Conservation (phyloP, 2,329 filamentous ascomycete species). For the Fusarium anguioides region DNA sequence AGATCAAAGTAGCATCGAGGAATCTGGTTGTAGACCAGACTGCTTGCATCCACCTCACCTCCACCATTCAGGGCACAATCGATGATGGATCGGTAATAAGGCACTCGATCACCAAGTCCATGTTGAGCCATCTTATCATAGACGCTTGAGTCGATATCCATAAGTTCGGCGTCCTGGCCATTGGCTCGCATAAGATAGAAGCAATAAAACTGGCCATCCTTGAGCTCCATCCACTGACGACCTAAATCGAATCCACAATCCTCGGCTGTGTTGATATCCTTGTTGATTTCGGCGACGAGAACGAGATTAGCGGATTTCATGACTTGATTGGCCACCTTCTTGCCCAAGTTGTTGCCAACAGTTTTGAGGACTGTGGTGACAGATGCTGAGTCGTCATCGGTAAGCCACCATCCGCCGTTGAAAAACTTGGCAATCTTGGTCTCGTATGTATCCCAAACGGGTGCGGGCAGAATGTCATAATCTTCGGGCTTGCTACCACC, state of each 20-base stretch:
- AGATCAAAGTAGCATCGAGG: conserved; percentile 22
- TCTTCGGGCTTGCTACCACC: conserved; percentile 2
- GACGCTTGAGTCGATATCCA: neutral
- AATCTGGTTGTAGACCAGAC: conserved; percentile 10
- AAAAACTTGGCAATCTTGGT: conserved; percentile 32
- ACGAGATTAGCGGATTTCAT: conserved; percentile 25
- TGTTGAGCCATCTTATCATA: conserved; percentile 33
- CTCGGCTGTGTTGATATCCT: neutral
- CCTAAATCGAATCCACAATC: conserved; percentile 16
- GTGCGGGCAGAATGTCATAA: conserved; percentile 15
- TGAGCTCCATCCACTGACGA: conserved; percentile 30
- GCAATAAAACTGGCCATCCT: conserved; percentile 22
- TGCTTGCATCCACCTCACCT: conserved; percentile 12
- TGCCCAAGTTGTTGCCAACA: conserved; percentile 29
- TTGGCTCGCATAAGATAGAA: conserved; percentile 32
- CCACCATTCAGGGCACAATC: conserved; percentile 8
- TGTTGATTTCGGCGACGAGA: conserved; percentile 28
- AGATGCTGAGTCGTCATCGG: conserved; percentile 25
- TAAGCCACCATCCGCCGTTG: conserved; percentile 27
- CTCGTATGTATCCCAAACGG: conserved; percentile 20
- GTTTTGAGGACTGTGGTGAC: conserved; percentile 18
- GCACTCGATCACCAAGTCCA: conserved; percentile 21
- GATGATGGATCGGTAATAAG: conserved; percentile 4
- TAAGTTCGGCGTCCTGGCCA: neutral
- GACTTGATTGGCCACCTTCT: conserved; percentile 30